Base-by-base conservation (phyloP, 2,329 filamentous ascomycete species). In the Verticillium longisporum region DNA sequence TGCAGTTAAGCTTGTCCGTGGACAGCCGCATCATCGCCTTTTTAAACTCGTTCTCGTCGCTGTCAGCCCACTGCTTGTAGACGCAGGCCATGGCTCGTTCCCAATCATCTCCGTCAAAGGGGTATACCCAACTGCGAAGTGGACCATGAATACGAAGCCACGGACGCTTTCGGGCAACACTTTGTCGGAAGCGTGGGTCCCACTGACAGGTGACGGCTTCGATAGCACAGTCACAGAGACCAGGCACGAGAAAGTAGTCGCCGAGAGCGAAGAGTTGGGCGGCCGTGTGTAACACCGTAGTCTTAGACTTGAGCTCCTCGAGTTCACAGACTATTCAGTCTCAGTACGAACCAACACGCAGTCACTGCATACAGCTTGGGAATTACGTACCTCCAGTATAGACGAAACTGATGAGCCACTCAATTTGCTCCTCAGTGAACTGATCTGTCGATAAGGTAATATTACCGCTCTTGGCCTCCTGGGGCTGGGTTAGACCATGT, bases 371-470 rank as follows among this genome's bases (percentile, higher is more conserved):
- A 31, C 5, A 31, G 34, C 4, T 36, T 36, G 31, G 13, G 13
- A 11, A 21, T n/a, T 15, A 50, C 60, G 56, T 37, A 56, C 60
- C 26, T 9, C 60, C 53, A 2, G 31, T 55, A 31, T 61, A 61
- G 57, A 61, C 41, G n/a, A 41, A 61, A 1, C 55, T 56, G 26
- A 61, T 53, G 1, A 61, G 21, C 53, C 31, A 56, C 2, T 50
- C 60, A 7, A 61, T 50, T n/a, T 61, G 57, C 32, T 59, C 32
- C 38, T 59, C 36, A 32, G 10, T 59, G 31, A 45, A 61, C 32
- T 36, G 36, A 4, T 26, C 45, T 1, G 18, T 21, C 18, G 57
- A 55, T 15, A 61, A 36, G 2, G 41, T 54, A 0, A 58, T 57
- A 11, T 56, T 55, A 1, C 18, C 36, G 3, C 21, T 34, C 57